Evolutionary conservation across 1,284 basidiomycete genomes (phyloP), one percentile per base, ranked within the genome.

Genomic region (Puccinia polysora): DNA sequence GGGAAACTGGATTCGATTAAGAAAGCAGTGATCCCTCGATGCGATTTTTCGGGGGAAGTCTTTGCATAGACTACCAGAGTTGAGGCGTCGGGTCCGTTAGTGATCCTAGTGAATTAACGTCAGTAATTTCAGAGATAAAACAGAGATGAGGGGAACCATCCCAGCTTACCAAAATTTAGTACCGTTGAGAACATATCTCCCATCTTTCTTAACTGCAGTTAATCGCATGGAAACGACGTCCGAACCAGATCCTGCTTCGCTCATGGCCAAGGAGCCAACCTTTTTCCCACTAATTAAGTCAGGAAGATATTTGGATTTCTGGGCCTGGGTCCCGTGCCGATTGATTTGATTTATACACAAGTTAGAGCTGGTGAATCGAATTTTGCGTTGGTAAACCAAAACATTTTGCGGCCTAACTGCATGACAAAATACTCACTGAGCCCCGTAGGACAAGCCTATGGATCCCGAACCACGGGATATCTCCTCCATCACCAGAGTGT

Each of bases 41-140:
- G 88, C 77, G 84, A 85, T 6, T 73, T 62, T 65, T 86, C 85
- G 0, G 89, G 89, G 12, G 85, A 84, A 4, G 91, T 91, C 81
- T 94, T 94, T 18, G 93, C 93, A 80, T 97, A 97, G 4, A 97
- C 90, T 23, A 97, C 87, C 32, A 96, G 84, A 0, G 91, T 96
- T 12, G 88, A 89, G 1, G 94, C 90, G 30, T 87, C 83, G 0
- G 93, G 91, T 3, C 92, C 91, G 79, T 97, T 97, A 34, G 94
- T 97, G 79, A 97, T 97, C 91, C 90, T 91, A 67, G 36, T 53
- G 32, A 34, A 25, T 4, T 4, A 2, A n/a, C 5, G 3, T 25
- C 30, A 5, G 28, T 36, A 45, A 49, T 32, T n/a, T 60, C 32
- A 56, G 45, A 43, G 36, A 56, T 7, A 75, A 4, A 65, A 30